phyloP scores from a whole-genome alignment of 768 basidiomycete genomes.

The Lentinus brumalis region DNA sequence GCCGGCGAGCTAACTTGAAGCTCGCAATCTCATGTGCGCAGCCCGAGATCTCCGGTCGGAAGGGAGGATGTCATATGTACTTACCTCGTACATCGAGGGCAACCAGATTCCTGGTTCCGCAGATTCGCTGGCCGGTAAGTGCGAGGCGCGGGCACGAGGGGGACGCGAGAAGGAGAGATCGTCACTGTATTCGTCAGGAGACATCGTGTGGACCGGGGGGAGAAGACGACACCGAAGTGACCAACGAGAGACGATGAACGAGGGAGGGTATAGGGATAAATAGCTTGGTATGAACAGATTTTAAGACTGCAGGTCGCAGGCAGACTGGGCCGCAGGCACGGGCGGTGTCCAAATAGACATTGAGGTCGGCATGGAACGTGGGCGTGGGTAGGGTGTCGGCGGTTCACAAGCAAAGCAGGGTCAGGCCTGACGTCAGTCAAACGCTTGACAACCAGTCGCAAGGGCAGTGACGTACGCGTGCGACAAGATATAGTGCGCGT shows the following conservation, averaged over 20 bases:
- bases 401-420: neutral
- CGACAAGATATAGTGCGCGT: constrained; percentile 12
- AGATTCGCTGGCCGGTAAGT: neutral
- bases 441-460: neutral
- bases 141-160: neutral
- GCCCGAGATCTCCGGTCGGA: neutral
- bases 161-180: neutral
- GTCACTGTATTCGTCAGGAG: constrained; percentile 1
- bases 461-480: constrained; percentile 13
- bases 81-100: too few relatives aligned
- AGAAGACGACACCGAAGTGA: constrained; percentile 2
- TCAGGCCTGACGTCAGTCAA: neutral
- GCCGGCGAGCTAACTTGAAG: neutral
- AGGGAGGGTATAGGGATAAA: constrained; percentile 20
- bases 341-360: neutral
- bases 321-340: neutral
- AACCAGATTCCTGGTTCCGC: neutral
- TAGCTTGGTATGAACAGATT: constrained; percentile 16
- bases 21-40: neutral
- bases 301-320: constrained; percentile 5
- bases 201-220: neutral
- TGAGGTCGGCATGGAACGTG: neutral
- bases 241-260: neutral
- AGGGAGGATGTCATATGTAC: too few relatives aligned
- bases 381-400: neutral